A percentile compares a stretch with the other conserved stretches of the same genome.
These are phyloP conservation scores for Alternaria sp. DNA, from an alignment of 2,329 filamentous ascomycete genomes.

Conservation along the genomic window DNA sequence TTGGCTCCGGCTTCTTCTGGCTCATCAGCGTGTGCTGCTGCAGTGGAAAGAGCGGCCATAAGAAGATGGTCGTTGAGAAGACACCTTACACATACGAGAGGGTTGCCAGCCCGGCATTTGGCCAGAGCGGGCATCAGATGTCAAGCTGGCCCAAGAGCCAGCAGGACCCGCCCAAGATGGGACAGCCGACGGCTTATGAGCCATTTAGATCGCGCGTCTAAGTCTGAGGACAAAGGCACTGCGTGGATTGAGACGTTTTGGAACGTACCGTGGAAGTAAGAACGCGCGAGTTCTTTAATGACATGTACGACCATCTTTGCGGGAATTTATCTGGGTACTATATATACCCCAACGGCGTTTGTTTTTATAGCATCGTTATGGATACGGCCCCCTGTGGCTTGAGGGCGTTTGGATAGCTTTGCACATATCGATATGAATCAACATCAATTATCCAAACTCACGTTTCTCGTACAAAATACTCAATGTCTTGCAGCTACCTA, in stretches of 20 bases:
- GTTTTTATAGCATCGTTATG: not conserved
- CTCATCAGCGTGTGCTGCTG: slow-evolving; percentile 92
- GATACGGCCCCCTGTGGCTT: not conserved
- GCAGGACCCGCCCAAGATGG: slow-evolving; percentile 33
- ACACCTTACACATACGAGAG: slow-evolving; percentile 69
- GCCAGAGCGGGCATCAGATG: slow-evolving; percentile 37
- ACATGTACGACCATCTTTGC: slow-evolving; percentile 20
- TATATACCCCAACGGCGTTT: slow-evolving; percentile 3
- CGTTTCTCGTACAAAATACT: accelerated
- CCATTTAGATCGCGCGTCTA: slow-evolving; percentile 50
- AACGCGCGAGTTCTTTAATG: slow-evolving; percentile 8
- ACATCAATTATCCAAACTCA: not conserved
- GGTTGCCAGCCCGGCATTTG: slow-evolving; percentile 55
- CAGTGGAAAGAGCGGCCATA: slow-evolving; percentile 66
- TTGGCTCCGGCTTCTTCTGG: slow-evolving; percentile 87
- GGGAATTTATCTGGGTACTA: not conserved
- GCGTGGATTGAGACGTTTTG: not conserved
- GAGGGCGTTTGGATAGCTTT: not conserved
- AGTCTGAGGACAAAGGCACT: not conserved
- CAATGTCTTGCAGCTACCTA: too few relatives aligned
- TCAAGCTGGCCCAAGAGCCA: slow-evolving; percentile 25
- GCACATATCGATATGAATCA: not conserved
- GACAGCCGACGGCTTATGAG: slow-evolving; percentile 51
- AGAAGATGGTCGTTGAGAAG: slow-evolving; percentile 64
- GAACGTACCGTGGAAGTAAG: not conserved